These are phyloP conservation scores for Orbilia javanica DNA, from an alignment of 2,329 filamentous ascomycete species.

Conservation along the genomic window DNA sequence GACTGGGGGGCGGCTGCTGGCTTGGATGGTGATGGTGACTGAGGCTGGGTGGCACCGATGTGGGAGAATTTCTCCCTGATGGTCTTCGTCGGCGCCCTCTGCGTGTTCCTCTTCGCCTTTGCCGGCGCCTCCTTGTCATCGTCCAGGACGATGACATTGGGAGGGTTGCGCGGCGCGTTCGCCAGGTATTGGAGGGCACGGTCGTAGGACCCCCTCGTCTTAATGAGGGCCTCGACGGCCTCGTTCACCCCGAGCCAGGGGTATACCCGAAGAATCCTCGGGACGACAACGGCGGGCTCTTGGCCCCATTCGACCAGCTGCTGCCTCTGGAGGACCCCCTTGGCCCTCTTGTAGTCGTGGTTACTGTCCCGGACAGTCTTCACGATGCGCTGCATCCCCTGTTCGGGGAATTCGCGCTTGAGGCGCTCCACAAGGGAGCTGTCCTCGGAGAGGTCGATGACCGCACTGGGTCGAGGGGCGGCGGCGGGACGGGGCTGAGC, in stretches of 20 bases:
- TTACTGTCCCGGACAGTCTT: constrained; percentile 53
- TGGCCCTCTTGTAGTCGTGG: constrained; percentile 43
- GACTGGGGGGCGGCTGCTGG: constrained; percentile 12
- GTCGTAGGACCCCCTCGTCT: constrained; percentile 60
- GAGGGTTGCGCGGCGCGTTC: constrained; percentile 58
- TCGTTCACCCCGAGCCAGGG: constrained; percentile 32
- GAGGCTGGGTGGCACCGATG: constrained; percentile 51
- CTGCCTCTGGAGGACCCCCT: constrained; percentile 41
- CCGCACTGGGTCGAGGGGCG: constrained; percentile 27
- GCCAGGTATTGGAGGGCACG: constrained; percentile 61
- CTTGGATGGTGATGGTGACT: constrained; percentile 45
- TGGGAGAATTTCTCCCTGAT: constrained; percentile 58
- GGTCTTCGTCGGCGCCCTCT: constrained; percentile 49
- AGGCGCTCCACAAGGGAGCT: constrained; percentile 29
- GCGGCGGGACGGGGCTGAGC: constrained; percentile 23
- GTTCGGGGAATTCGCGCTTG: constrained; percentile 36
- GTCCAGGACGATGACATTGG: constrained; percentile 60
- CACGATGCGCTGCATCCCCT: constrained; percentile 37
- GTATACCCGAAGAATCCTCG: constrained; percentile 41
- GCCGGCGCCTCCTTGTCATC: constrained; percentile 62
- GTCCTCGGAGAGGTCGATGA: constrained; percentile 49
- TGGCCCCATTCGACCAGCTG: constrained; percentile 37
- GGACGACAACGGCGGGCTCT: constrained; percentile 35
- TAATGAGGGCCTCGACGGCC: constrained; percentile 49
- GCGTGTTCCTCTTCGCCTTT: constrained; percentile 36